phyloP scores from a whole-genome alignment of 176 grass and related monocot genomes.

The Raddia distichophylla region DNA sequence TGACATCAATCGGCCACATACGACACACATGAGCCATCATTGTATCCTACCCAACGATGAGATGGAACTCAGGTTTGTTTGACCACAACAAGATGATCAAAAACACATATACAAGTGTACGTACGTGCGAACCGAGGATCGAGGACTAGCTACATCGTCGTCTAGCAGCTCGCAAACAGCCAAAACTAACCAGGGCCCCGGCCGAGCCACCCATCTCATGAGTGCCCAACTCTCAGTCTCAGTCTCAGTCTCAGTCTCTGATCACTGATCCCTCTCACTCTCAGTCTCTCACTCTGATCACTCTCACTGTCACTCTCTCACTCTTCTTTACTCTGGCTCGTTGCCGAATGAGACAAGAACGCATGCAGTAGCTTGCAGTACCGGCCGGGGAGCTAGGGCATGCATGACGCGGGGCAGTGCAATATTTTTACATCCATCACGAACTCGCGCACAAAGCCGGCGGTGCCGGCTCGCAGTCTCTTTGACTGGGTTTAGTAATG shows the following conservation, averaged over 20 bases:
- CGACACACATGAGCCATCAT: background rate
- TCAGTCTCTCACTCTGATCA: too few species aligned
- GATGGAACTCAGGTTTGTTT: background rate
- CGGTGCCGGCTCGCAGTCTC: constrained; percentile 12
- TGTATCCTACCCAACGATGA: background rate
- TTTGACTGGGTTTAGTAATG: constrained; percentile 39
- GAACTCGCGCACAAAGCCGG: constrained; percentile 29
- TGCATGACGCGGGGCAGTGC: too few species aligned
- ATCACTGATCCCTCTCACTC: too few species aligned
- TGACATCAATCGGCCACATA: background rate
- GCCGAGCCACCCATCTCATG: too few species aligned
- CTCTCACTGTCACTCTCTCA: too few species aligned
- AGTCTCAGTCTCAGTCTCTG: too few species aligned
- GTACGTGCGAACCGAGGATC: background rate
- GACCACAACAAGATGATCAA: background rate
- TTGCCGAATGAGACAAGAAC: background rate
- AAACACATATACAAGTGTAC: background rate
- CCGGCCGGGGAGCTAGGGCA: too few species aligned
- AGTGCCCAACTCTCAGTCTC: background rate
- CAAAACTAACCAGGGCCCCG: background rate
- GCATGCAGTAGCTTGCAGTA: background rate
- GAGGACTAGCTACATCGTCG: background rate
- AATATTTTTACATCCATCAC: background rate
- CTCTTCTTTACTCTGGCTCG: background rate
- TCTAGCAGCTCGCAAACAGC: background rate